Evolutionary conservation across 2,329 filamentous ascomycete species (phyloP), one percentile per base, ranked within the genome.

Genomic region (Sporothrix euskadiensis): DNA sequence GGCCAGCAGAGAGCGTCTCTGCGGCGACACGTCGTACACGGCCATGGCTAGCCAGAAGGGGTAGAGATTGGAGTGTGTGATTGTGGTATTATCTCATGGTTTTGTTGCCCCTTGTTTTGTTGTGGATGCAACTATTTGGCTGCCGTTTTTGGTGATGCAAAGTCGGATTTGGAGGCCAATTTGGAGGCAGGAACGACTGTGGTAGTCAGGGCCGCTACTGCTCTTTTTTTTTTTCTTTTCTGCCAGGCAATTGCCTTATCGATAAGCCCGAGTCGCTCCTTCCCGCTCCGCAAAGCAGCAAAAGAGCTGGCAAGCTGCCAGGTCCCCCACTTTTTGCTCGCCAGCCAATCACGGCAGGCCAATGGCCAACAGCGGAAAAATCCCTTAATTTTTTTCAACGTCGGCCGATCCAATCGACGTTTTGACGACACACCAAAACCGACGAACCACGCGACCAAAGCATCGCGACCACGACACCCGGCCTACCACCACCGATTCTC

Each of bases 1-100:
- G 78, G 83, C 81, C 72, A 91, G 83, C 80, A 89, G 83, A 83
- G 85, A 85, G 83, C 84, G 82, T 81, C 84, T 85, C 82, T 87
- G 85, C 79, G 81, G 81, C 78, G 84, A 86, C 79, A 89, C 83
- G 79, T 88, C 85, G 81, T 88, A 84, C 77, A 82, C 81, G 77
- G 85, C 84, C 88, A 90, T 90, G 80, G 78, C 56, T 41, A 57
- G 69, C 70, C 49, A 69, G n/a, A 26, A 32, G 12, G 12, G 19
- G 14, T 66, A 19, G 49, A n/a, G 9, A 16, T 71, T 7, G 32
- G 39, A n/a, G 61, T 19, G 4, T 54, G 30, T 68, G 10, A 39
- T 59, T 14, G 65, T 66, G 41, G 59, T 22, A 16, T 61, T 71
- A 73, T 73, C 19, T 56, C 72, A 68, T 73, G 52, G 30, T 39